A percentile compares a stretch with the other conserved stretches of the same genome.
Conservation (phyloP, 306 rosid genomes). For the Cucumis cinereus region DNA sequence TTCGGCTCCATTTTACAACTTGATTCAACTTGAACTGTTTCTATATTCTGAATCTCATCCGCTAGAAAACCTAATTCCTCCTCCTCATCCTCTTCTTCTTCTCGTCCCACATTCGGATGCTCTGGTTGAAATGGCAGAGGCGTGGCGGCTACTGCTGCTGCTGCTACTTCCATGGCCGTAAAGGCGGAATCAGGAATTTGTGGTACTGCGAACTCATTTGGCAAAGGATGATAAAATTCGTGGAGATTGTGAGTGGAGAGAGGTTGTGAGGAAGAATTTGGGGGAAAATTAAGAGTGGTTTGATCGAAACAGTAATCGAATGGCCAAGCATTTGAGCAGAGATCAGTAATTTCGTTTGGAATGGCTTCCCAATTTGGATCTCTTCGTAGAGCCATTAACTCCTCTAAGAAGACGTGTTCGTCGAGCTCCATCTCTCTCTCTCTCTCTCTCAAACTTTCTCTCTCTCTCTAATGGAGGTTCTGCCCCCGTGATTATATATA, state of each 20-base stretch:
- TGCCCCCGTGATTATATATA: neutral
- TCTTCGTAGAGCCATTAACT: slow-evolving; percentile 42
- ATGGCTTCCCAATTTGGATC: slow-evolving; percentile 43
- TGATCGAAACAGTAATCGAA: slow-evolving; percentile 45
- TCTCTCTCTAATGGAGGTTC: neutral
- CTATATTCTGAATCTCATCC: slow-evolving; percentile 43
- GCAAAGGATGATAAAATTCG: slow-evolving; percentile 3
- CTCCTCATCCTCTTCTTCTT: neutral
- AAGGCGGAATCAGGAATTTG: neutral
- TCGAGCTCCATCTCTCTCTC: slow-evolving; percentile 8
- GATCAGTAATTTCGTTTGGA: slow-evolving; percentile 42
- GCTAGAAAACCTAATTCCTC: neutral
- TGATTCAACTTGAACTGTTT: neutral
- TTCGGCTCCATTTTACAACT: slow-evolving; percentile 55
- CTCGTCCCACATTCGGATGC: neutral
- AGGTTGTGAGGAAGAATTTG: slow-evolving; percentile 25
- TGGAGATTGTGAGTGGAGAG: slow-evolving; percentile 12
- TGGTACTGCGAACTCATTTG: slow-evolving; percentile 2
- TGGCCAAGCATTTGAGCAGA: slow-evolving; percentile 29
- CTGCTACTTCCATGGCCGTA: neutral
- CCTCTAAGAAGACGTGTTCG: slow-evolving; percentile 2
- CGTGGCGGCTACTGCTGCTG: neutral
- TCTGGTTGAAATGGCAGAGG: neutral
- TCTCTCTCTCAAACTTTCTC: neutral
- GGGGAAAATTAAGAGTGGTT: slow-evolving; percentile 24